Evolutionary conservation across 108 stramenopile genomes (phyloP), one percentile per base, ranked within the genome.

Genomic region (Conticribra weissflogii): DNA sequence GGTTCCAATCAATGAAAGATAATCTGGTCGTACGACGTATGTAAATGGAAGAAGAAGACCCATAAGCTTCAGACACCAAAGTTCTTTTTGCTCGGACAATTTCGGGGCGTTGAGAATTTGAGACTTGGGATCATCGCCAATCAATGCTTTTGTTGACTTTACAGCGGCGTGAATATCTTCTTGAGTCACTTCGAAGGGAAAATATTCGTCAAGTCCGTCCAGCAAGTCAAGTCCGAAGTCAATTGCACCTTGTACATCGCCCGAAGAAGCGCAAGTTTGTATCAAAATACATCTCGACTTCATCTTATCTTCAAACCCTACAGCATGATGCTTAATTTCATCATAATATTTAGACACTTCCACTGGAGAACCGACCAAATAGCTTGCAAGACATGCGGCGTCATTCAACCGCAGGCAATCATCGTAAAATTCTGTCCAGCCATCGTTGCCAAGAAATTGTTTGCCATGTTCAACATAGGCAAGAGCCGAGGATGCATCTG

Each of bases 171-270:
- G 15, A 14, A 53, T 24, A 1, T 30, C 9, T 50, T 29, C 23
- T 52, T 21, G 29, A 1, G 60, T 33, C 12, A 50, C 62, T 22
- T 63, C 46, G 8, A 18, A 3, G 0, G 69, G 62, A 63, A 63
- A 50, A 22, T 17, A 18, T 27, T 70, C 69, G 14, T 51, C 71
- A 54, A 72, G 53, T 17, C 65, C 53, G n/a, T 27, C 54, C 7
- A 72, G 52, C 27, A 63, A 14, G 34, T 22, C 1, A 48, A 60
- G 23, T 8, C 18, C 9, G 15, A 1, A 49, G 1, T 30, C n/a
- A 21, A 72, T 64, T 0, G 63, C 71, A 7, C 65, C 63, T 32
- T 19, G n/a, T 2, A 3, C 14, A n/a, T 64, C 29, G 32, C 47
- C 36, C 0, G 23, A 24, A 24, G 53, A 23, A n/a, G 16, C 51